Percentiles rank a stretch among this genome's conserved stretches.
Conservation (phyloP, 306 rosid species). For the Potentilla sterilis region DNA sequence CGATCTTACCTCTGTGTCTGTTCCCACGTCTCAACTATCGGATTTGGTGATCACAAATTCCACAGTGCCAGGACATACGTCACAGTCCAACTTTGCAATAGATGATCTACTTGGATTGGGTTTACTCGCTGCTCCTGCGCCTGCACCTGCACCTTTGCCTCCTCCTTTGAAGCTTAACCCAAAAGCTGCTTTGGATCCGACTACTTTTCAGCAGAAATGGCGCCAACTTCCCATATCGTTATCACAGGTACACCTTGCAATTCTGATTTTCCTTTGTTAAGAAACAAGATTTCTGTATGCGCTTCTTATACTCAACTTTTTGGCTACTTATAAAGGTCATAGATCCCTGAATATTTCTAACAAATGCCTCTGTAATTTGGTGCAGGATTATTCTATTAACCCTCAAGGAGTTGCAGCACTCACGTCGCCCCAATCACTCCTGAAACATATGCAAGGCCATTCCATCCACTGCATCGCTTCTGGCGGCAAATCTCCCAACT, state of each 20-base stretch:
- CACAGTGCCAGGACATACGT: slow-evolving; percentile 39
- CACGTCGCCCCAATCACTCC: slow-evolving; percentile 62
- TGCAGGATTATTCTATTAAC: slow-evolving; percentile 69
- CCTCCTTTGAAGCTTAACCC: slow-evolving; percentile 78
- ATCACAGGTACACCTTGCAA: slow-evolving; percentile 65
- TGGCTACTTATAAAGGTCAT: background rate
- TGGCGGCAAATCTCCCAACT: slow-evolving; percentile 89
- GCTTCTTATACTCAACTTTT: background rate
- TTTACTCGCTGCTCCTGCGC: slow-evolving; percentile 47
- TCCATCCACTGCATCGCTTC: slow-evolving; percentile 91
- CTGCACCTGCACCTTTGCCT: slow-evolving; percentile 59
- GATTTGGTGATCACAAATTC: slow-evolving; percentile 52
- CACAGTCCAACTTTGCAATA: slow-evolving; percentile 54
- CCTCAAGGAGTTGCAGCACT: slow-evolving; percentile 69
- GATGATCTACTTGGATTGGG: slow-evolving; percentile 91
- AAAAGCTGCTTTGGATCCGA: slow-evolving; percentile 81
- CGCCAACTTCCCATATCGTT: slow-evolving; percentile 84
- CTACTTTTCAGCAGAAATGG: slow-evolving; percentile 97
- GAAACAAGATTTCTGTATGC: too few species aligned
- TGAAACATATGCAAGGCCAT: slow-evolving; percentile 83
- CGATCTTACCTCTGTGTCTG: slow-evolving; percentile 46
- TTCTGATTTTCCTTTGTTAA: slow-evolving; percentile 10
- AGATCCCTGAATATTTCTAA: background rate
- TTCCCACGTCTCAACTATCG: slow-evolving; percentile 54
- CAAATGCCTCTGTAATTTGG: slow-evolving; percentile 14